Percentiles rank a stretch among this genome's conserved stretches.
Conservation (phyloP, 345 rosid species). For the Dimocarpus longan region DNA sequence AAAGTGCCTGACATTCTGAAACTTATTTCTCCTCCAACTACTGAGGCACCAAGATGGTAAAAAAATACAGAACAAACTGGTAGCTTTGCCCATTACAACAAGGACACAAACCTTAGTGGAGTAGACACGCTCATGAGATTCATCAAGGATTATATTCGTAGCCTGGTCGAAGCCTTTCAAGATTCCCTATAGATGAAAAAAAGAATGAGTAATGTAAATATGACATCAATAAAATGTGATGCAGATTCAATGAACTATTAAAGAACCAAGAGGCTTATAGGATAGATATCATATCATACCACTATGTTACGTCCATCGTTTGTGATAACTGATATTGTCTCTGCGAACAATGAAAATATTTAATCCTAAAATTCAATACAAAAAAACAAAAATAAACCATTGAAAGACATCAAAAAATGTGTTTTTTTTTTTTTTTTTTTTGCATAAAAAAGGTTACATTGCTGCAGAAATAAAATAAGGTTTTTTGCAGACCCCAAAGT, state of each 20-base stretch:
- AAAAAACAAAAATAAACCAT: background rate
- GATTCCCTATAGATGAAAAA: slow-evolving; percentile 47
- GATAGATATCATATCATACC: slow-evolving; percentile 38
- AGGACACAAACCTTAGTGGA: slow-evolving; percentile 67
- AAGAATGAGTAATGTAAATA: background rate
- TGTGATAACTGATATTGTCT: slow-evolving; percentile 75
- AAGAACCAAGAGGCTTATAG: slow-evolving; percentile 6
- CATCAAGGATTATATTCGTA: slow-evolving; percentile 85
- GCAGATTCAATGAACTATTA: background rate
- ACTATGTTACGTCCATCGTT: slow-evolving; percentile 95
- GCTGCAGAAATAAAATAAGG: background rate
- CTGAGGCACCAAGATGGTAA: background rate
- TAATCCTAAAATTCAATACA: background rate
- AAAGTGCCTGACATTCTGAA: background rate
- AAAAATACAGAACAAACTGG: background rate
- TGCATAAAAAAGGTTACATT: background rate
- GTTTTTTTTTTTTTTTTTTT: too few relatives aligned
- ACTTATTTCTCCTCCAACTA: background rate
- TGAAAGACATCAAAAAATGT: background rate
- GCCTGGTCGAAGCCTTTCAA: slow-evolving; percentile 93
- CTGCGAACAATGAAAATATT: slow-evolving; percentile 37
- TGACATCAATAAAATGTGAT: background rate
- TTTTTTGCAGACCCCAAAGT: background rate
- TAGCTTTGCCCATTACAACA: background rate
- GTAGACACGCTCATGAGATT: slow-evolving; percentile 89